Conservation (phyloP, 2,329 filamentous ascomycete genomes). For the Hansfordia pulvinata region DNA sequence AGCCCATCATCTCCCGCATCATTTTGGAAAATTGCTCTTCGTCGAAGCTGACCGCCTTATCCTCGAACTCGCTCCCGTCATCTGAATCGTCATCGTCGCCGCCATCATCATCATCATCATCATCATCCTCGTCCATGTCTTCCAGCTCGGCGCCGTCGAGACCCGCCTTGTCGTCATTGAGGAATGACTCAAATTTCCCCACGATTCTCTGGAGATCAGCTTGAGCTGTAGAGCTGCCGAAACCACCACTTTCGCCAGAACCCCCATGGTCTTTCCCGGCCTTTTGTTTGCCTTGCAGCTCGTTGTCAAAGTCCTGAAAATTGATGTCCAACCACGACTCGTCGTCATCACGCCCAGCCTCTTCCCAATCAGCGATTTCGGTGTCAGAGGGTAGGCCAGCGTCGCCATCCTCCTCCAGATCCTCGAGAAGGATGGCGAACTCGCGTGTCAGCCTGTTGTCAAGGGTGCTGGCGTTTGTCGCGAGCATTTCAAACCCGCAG, state of each 20-base stretch:
- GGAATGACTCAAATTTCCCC: constrained; percentile 79
- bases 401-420: constrained; percentile 60
- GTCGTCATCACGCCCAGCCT: constrained; percentile 53
- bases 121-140: constrained; percentile 57
- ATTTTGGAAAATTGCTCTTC: constrained; percentile 74
- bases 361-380: constrained; percentile 61
- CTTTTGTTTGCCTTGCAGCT: constrained; percentile 44
- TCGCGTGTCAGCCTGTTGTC: constrained; percentile 60
- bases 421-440: constrained; percentile 62
- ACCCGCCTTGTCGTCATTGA: constrained; percentile 75
- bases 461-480: constrained; percentile 51
- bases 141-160: constrained; percentile 62
- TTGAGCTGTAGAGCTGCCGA: constrained; percentile 55
- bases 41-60: constrained; percentile 66
- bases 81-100: constrained; percentile 38
- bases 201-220: constrained; percentile 83
- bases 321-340: constrained; percentile 89
- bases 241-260: constrained; percentile 22
- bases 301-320: constrained; percentile 76
- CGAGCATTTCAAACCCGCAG: constrained; percentile 82
- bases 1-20: constrained; percentile 87
- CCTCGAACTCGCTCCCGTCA: constrained; percentile 48
- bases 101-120: constrained; percentile 31
- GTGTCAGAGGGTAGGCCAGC: constrained; percentile 50
- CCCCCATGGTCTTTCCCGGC: too few relatives aligned